Base-by-base conservation (phyloP, 352 stramenopile species). In the Phytophthora crassamura region DNA sequence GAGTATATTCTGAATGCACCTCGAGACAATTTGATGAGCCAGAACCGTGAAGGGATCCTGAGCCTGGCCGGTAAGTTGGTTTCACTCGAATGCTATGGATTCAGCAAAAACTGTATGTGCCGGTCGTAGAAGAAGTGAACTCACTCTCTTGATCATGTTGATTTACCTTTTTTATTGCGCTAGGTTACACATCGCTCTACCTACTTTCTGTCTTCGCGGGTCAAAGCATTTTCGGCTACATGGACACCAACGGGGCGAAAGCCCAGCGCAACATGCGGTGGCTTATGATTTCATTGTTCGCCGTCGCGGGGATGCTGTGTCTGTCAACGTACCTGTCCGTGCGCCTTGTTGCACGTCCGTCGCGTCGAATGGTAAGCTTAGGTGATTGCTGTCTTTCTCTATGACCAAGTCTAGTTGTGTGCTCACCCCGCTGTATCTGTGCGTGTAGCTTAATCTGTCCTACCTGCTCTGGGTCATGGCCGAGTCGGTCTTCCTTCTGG, bases 41-140 rank as follows among this genome's bases (percentile, higher is more conserved):
- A 96, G 45, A 99, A 99, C 77, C 94, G 96, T 48, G 97, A 99
- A 83, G 97, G 97, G 34, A 94, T 99, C 41, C 73, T 98, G 4
- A 98, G 94, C 73, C 69, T 98, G 15, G 74, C 84, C 32, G 84
- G 86, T 91, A 76, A 45, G 42, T 50, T 5, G 22, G 12, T 40
- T 18, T 32, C 2, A 16, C 4, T 42, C 33, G 11, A 22, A 25
- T 15, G 4, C 25, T 30, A n/a, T n/a, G n/a, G 6, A 30, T 30
- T 6, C 25, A 30, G 25, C 25, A 6, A 30, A 30, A 30, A 30
- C 25, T 30, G 4, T 30, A 2, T 6, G 25, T 30, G 25, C 4
- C 25, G 25, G 25, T 30, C 25, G 25, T 30, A 30, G 25, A 30
- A 30, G 25, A 30, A 30, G 25, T 6, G 25, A 30, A 30, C 25